These are phyloP conservation scores for Berkeleyomyces basicola DNA, from an alignment of 2,329 filamentous ascomycete species.

Conservation along the genomic window DNA sequence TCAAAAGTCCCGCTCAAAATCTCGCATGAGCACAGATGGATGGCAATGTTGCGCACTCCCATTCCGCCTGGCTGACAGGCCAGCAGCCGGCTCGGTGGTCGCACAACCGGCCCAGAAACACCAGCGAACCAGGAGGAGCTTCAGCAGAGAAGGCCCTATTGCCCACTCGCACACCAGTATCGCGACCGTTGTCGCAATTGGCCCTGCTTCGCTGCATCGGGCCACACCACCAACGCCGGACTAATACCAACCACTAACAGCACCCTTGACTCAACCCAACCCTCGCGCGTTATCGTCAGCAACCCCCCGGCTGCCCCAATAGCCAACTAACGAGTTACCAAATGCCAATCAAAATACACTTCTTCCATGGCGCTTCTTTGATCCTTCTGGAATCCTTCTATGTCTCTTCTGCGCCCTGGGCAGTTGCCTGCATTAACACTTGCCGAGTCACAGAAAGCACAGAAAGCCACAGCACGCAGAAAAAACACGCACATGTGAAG, in stretches of 20 bases:
- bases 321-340: background rate
- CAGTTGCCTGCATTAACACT: background rate
- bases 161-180: no score
- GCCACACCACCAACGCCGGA: no score
- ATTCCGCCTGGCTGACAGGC: background rate
- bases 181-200: no score
- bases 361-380: background rate
- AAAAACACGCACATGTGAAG: background rate
- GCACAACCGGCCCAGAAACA: no score
- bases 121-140: no score
- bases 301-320: no score
- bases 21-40: background rate
- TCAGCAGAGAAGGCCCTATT: no score
- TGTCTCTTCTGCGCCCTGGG: background rate
- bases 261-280: no score
- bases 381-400: background rate
- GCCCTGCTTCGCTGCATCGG: no score
- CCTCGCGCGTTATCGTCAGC: no score
- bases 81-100: background rate
- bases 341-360: background rate
- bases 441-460: background rate
- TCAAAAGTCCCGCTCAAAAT: background rate
- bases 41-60: background rate
- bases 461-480: background rate
- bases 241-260: no score